Percentiles rank a stretch among this genome's conserved stretches.
Evolutionary conservation across 2,329 filamentous ascomycete species (phyloP).

Genomic region (Alternaria longipes): DNA sequence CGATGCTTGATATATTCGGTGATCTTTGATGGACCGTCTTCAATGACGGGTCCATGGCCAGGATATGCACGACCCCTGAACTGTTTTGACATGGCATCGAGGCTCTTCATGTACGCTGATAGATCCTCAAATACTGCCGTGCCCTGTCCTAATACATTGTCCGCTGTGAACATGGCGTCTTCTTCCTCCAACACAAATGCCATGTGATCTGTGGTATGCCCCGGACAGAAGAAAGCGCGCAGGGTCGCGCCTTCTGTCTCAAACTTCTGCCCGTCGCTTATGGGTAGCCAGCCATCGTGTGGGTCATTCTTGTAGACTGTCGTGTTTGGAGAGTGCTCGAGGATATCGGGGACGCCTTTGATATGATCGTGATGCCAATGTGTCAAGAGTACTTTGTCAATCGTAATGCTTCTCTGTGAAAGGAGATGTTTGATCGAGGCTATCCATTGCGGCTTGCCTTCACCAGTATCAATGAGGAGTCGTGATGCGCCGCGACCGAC

Average conservation of each 20-base stretch:
- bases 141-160: conserved; percentile 88
- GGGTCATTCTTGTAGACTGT: conserved; percentile 74
- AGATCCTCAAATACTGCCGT: conserved; percentile 87
- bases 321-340: conserved; percentile 68
- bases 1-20: conserved; percentile 85
- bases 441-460: conserved; percentile 80
- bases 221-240: conserved; percentile 72
- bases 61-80: conserved; percentile 81
- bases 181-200: conserved; percentile 79
- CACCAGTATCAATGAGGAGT: conserved; percentile 88
- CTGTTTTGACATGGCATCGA: conserved; percentile 72
- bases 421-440: conserved; percentile 71
- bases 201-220: conserved; percentile 86
- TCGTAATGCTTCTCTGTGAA: conserved; percentile 70
- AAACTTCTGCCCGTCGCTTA: conserved; percentile 67
- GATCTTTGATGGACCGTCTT: conserved; percentile 76
- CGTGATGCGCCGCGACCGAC: conserved; percentile 77
- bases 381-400: conserved; percentile 79
- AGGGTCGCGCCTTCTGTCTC: conserved; percentile 70
- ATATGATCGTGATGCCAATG: conserved; percentile 94
- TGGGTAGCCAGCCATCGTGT: conserved; percentile 58
- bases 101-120: conserved; percentile 70
- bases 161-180: conserved; percentile 85
- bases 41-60: conserved; percentile 83
- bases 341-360: conserved; percentile 76